A percentile compares a stretch with the other conserved stretches of the same genome.
Conservation (phyloP, 2,329 filamentous ascomycete species). For the Alternaria gansuensis region DNA sequence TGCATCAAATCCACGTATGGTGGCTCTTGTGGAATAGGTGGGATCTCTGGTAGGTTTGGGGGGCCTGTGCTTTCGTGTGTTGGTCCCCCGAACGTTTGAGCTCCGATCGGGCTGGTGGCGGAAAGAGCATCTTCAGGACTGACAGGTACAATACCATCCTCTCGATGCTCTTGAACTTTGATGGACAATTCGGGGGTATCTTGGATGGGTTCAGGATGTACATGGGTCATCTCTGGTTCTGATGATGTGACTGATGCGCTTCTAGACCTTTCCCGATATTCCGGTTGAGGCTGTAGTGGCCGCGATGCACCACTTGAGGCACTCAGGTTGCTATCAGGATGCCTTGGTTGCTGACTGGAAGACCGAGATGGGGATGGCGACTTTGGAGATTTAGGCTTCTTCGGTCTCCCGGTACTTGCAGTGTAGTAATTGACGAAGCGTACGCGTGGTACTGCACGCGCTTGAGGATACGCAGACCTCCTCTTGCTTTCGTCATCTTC, state of each 20-base stretch:
- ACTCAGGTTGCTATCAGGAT: slow-evolving; percentile 13
- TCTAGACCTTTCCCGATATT: slow-evolving; percentile 15
- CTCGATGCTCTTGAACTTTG: slow-evolving; percentile 58
- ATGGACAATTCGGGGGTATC: slow-evolving; percentile 58
- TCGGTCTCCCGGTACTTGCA: slow-evolving; percentile 77
- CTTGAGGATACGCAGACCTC: slow-evolving; percentile 42
- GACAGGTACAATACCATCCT: slow-evolving; percentile 46
- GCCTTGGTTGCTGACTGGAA: slow-evolving; percentile 16
- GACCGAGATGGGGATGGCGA: slow-evolving; percentile 36
- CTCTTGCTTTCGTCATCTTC: slow-evolving; percentile 65
- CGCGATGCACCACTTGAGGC: not conserved
- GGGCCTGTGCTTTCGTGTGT: slow-evolving; percentile 12
- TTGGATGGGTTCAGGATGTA: slow-evolving; percentile 21
- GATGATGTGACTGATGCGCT: slow-evolving; percentile 24
- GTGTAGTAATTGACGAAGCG: slow-evolving; percentile 93
- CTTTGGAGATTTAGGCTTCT: slow-evolving; percentile 58
- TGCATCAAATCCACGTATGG: slow-evolving; percentile 65
- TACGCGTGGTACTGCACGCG: slow-evolving; percentile 61
- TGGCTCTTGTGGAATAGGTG: slow-evolving; percentile 64
- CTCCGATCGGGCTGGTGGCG: slow-evolving; percentile 24
- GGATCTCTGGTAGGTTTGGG: slow-evolving; percentile 57
- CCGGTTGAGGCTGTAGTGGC: not conserved
- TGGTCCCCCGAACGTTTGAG: slow-evolving; percentile 3
- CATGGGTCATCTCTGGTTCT: slow-evolving; percentile 26
- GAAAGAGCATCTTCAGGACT: slow-evolving; percentile 42